A percentile compares a stretch with the other conserved stretches of the same genome.
phyloP scores from a whole-genome alignment of 257 asterid species.

The Solanum tacnaense region DNA sequence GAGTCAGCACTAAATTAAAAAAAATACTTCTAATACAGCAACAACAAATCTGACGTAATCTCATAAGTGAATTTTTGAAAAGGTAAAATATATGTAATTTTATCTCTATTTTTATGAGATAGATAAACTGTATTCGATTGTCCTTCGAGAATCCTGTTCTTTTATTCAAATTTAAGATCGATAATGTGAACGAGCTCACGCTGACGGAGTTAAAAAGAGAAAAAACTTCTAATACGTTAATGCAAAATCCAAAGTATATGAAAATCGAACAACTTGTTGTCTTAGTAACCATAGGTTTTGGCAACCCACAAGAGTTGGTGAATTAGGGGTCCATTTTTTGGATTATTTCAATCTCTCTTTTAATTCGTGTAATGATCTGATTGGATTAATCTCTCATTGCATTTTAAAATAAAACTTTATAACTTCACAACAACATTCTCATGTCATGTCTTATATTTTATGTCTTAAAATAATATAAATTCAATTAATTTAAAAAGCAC shows the following conservation, averaged over 20 bases:
- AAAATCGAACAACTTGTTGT: background rate
- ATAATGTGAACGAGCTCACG: background rate
- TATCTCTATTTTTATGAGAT: background rate
- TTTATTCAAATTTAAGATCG: background rate
- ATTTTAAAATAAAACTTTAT: background rate
- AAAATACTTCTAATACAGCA: background rate
- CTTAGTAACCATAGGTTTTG: background rate
- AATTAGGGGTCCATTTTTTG: background rate
- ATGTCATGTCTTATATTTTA: background rate
- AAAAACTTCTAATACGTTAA: background rate
- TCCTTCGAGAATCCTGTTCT: accelerated
- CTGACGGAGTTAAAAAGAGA: background rate
- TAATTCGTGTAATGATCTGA: background rate
- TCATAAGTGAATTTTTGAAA: no score
- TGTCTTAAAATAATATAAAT: background rate
- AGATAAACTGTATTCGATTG: accelerated
- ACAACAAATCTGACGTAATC: background rate
- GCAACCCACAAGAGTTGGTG: background rate
- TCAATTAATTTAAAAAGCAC: background rate
- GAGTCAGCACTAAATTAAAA: background rate
- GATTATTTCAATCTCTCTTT: background rate
- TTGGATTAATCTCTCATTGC: background rate
- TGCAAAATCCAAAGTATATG: background rate
- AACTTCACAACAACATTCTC: background rate
- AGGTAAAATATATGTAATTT: background rate